phyloP scores from a whole-genome alignment of 306 rosid species.

The Hippophae gyantsensis region DNA sequence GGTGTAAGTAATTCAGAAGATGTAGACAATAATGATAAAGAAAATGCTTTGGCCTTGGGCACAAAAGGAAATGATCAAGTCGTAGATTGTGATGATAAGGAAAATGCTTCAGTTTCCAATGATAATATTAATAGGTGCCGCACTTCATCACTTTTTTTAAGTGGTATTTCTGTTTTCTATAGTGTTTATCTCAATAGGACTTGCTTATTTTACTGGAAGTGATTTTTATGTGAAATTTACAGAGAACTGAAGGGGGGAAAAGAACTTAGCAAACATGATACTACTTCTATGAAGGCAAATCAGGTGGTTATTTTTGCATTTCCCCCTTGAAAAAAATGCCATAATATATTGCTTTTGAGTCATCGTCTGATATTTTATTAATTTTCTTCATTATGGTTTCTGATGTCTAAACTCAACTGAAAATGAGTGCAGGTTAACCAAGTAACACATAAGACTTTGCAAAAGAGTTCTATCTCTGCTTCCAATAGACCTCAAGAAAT shows the following conservation, averaged over 20 bases:
- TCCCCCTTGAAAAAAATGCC: background rate
- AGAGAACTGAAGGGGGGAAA: slow-evolving; percentile 30
- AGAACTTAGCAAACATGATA: slow-evolving; percentile 39
- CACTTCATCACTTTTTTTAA: slow-evolving; percentile 1
- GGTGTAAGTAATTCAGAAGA: slow-evolving; percentile 17
- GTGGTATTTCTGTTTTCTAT: background rate
- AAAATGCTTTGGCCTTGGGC: slow-evolving; percentile 27
- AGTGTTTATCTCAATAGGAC: slow-evolving; percentile 7
- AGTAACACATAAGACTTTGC: slow-evolving; percentile 21
- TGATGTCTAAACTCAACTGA: slow-evolving; percentile 3
- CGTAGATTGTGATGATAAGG: slow-evolving; percentile 42
- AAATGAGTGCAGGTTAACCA: slow-evolving; percentile 27
- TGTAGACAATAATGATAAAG: slow-evolving; percentile 29
- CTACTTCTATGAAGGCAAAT: slow-evolving; percentile 22
- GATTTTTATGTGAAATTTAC: slow-evolving; percentile 14
- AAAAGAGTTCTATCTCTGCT: slow-evolving; percentile 33
- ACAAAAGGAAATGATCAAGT: slow-evolving; percentile 31
- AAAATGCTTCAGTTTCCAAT: slow-evolving; percentile 39
- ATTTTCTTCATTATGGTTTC: background rate
- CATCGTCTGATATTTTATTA: background rate
- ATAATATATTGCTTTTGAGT: slow-evolving; percentile 8
- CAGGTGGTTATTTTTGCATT: slow-evolving; percentile 35
- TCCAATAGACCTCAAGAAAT: slow-evolving; percentile 38
- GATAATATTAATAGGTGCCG: slow-evolving; percentile 41
- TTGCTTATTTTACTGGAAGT: background rate